These are phyloP conservation scores for Canavalia gladiata DNA, from an alignment of 306 rosid species.

Conservation along the genomic window DNA sequence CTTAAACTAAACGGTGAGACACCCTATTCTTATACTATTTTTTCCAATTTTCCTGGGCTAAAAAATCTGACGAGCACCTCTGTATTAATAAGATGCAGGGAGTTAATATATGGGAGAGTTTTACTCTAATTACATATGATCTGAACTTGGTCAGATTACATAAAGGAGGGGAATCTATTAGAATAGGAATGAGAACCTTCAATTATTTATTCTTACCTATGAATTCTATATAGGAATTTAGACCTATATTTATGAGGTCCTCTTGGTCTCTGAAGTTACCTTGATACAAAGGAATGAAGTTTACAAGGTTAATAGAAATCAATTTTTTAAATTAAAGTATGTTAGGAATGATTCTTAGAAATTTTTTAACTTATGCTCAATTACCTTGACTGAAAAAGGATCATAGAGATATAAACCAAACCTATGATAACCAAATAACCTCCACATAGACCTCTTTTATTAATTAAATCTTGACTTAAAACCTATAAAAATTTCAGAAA, in stretches of 20 bases:
- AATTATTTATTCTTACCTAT: background rate
- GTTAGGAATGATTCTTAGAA: background rate
- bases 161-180: background rate
- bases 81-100: background rate
- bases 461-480: background rate
- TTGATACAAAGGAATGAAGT: background rate
- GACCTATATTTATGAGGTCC: background rate
- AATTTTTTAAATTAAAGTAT: background rate
- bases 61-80: background rate
- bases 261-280: background rate
- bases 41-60: background rate
- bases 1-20: background rate
- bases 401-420: conserved; percentile 12
- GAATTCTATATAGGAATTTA: background rate
- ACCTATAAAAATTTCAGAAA: conserved; percentile 11
- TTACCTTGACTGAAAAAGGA: conserved; percentile 4
- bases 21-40: background rate
- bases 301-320: background rate
- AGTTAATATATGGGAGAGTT: background rate
- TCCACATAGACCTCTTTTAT: background rate
- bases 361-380: background rate
- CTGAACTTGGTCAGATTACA: background rate
- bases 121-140: background rate
- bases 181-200: background rate
- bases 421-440: background rate